Base-by-base conservation (phyloP, 1,139 yeast genomes). In the Nadsonia commutata region DNA sequence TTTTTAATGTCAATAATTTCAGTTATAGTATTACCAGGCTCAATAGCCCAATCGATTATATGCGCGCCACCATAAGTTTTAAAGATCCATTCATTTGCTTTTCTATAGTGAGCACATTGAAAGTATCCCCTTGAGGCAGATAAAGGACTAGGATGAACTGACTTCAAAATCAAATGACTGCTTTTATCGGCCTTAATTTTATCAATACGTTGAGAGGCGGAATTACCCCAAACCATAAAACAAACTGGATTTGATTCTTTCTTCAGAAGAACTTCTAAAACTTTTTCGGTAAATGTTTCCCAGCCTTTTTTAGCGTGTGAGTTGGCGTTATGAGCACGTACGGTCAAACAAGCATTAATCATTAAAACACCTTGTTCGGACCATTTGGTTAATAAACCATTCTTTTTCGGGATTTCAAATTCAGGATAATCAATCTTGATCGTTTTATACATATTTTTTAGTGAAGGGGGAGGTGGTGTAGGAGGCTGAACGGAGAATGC, bases 131-230 rank as follows among this genome's bases (percentile, higher is more conserved):
- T 67, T 22, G 77, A 69, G 0, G 98, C 98, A 50, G 94, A 81
- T 45, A 90, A 65, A 1, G 99, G 98, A 37, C 94, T 82, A 1
- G 99, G 99, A 62, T 93, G 99, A 1, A 85, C 97, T 0, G 88
- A 71, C 49, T 71, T 71, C 39, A 90, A 63, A 0, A 84, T 75
- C 20, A 56, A 50, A 45, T 72, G 67, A 19, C 60, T 57, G 7
- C 56, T 52, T 18, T 58, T 42, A 38, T 45, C 65, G 22, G 64
- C 70, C 13, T 50, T 56, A 42, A 59, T 56, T 47, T 64, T 65
- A 39, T 67, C 70, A 1, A 85, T 71, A 36, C 94, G 66, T 48
- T 76, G 80, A 43, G 80, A 86, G 0, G 98, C 98, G 2, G 96
- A 95, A 7, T 75, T 65, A 0, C 99, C 99, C 99, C 99, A 93